Evolutionary conservation across 441 rosid species (phyloP), one percentile per base, ranked within the genome.

Genomic region (Populus hybrid): DNA sequence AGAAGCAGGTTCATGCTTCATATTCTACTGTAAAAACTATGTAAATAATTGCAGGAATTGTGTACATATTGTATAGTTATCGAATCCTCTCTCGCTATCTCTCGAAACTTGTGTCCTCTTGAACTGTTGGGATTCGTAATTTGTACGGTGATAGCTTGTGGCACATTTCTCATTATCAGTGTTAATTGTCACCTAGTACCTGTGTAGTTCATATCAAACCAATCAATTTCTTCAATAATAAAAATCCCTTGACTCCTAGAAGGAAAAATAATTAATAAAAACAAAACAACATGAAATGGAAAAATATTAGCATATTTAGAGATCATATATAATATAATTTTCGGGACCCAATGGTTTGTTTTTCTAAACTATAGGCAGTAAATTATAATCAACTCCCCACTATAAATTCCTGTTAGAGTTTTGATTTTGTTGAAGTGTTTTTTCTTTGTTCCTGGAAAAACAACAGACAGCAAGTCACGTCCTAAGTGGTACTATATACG

Each of bases 21-120:
- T 59, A 30, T 26, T 0, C 71, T 71, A 30, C 32, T 84, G 86
- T 84, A 79, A 81, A 79, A 77, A 72, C 2, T 35, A 68, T 73
- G 64, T 76, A 70, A 69, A 79, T 79, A 79, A 76, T 65, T 77
- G 73, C 8, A 50, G 40, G 30, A 61, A 54, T 75, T 54, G 28
- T 72, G 83, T 73, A 67, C 4, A 72, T 79, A 72, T 20, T n/a
- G 73, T 70, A 54, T 18, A 54, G 61, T 6, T 8, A 54, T 54
- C 61, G 61, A 54, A 54, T 18, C 7, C n/a, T 6, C 21, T 54
- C 21, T 18, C n/a, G 61, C 61, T 54, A 0, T 54, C 59, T 50
- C 61, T 54, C 61, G 2, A 1, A 54, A 18, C 61, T 54, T 54
- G 61, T 16, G 3, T 54, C 8, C n/a, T 16, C 61, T 54, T 50